These are phyloP conservation scores for Coniochaeta hoffmannii DNA, from an alignment of 2,329 filamentous ascomycete genomes.

Conservation along the genomic window DNA sequence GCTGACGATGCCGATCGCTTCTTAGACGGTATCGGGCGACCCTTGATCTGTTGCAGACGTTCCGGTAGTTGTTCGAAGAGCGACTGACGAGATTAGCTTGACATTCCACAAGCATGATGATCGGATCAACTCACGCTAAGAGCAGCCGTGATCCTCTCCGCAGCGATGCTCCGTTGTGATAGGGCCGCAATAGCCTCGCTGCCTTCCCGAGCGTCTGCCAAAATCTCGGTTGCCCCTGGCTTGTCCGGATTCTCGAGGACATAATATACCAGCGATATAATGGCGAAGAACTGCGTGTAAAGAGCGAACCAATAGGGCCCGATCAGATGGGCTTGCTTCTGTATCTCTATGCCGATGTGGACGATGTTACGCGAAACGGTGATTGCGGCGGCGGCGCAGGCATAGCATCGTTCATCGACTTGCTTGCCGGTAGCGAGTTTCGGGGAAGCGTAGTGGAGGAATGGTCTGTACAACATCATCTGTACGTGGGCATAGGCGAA, in stretches of 20 bases:
- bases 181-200: constrained; percentile 74
- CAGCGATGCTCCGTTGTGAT: constrained; percentile 78
- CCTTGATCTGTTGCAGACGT: constrained; percentile 48
- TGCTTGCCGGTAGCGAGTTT: constrained; percentile 45
- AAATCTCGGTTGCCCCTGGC: constrained; percentile 65
- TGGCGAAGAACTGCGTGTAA: constrained; percentile 35
- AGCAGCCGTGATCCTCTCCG: constrained; percentile 74
- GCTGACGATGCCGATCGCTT: constrained; percentile 45
- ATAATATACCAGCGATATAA: constrained; percentile 72
- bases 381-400: constrained; percentile 57
- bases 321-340: constrained; percentile 64
- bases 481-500: constrained; percentile 80
- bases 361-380: constrained; percentile 66
- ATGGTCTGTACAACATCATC: constrained; percentile 75
- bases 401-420: constrained; percentile 71
- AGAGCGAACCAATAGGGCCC: constrained; percentile 84
- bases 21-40: constrained; percentile 35
- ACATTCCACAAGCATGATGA: constrained; percentile 1
- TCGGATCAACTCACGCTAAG: constrained; percentile 53
- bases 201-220: constrained; percentile 79
- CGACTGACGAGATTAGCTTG: constrained; percentile 36
- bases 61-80: constrained; percentile 81
- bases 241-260: constrained; percentile 75
- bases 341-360: constrained; percentile 72
- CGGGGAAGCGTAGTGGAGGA: constrained; percentile 74